Evolutionary conservation across 345 rosid species (phyloP).

Genomic region (Salix brachista): DNA sequence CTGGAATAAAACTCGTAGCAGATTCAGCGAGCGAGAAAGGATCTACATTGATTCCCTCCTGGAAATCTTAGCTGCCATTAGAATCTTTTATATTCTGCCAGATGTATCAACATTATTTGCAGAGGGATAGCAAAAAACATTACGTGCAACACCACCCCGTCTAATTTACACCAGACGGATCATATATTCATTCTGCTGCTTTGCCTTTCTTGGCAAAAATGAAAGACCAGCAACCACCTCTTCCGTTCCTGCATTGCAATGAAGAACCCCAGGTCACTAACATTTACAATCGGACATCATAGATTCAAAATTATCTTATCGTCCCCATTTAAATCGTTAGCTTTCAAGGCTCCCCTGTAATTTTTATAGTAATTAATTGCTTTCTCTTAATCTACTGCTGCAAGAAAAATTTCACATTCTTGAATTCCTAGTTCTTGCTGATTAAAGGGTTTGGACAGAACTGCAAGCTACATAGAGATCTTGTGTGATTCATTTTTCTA

Average conservation of each 20-base stretch:
- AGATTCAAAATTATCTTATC: background rate
- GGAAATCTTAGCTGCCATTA: background rate
- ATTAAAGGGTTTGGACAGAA: background rate
- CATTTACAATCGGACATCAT: background rate
- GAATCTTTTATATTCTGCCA: background rate
- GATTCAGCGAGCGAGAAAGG: background rate
- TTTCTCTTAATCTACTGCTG: background rate
- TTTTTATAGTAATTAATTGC: background rate
- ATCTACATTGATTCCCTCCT: background rate
- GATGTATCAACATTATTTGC: conserved; percentile 2
- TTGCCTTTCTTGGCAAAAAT: conserved; percentile 25
- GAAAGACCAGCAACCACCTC: conserved; percentile 49
- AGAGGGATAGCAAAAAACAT: conserved; percentile 9
- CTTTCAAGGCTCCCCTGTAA: background rate
- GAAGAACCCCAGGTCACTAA: background rate
- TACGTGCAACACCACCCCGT: background rate
- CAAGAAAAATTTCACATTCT: background rate
- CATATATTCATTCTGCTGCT: conserved; percentile 2
- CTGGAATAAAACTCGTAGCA: background rate
- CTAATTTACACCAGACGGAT: background rate
- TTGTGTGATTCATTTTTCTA: background rate
- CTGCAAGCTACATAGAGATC: background rate
- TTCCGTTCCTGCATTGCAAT: conserved; percentile 37
- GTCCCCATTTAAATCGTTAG: background rate
- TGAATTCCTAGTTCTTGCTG: background rate